Base-by-base conservation (phyloP, 352 stramenopile genomes). In the Thraustotheca clavata region DNA sequence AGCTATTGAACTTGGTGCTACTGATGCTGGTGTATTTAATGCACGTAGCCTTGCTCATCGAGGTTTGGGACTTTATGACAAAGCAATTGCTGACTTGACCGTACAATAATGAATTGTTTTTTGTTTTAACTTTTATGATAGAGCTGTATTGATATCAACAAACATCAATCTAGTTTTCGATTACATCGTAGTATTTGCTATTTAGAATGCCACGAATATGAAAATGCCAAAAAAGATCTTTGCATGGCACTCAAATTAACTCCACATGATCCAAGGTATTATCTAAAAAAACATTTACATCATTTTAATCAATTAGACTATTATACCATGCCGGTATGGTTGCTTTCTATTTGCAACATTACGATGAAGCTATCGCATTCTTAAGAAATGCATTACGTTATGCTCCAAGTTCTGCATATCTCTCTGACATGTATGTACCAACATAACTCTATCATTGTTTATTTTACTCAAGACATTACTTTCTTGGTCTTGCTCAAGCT, bases 321-420 rank as follows among this genome's bases (percentile, higher is more conserved):
- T 54, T 88, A 27, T 92, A 88, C 59, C 82, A 71, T 52, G 72
- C 86, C 5, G 83, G 83, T 0, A 20, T 91, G 16, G 88, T 77
- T 50, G 80, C 85, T 46, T 88, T 75, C 50, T 71, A 88, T 47
- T 72, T 84, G 32, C 48, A 67, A 29, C 67, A 86, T 32, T 69
- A 71, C 18, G 40, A 27, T 26, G 73, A 89, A 55, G 83, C 76
- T 29, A 57, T 88, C 9, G 60, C 39, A 16, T 85, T 74, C 70
- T 68, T 94, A 62, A 65, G 70, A 27, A 59, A 54, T 1, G 71
- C 81, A 6, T 73, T 90, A 2, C 16, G 48, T 7, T 67, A 67
- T 55, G 46, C 65, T 0, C 76, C 75, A 4, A 9, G 69, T 0
- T 38, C 52, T 8, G 59, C 74, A 1, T 59, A 86, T 12, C 68